A percentile compares a stretch with the other conserved stretches of the same genome.
Evolutionary conservation across 345 rosid species (phyloP).

Genomic region (Citrus unshiu): DNA sequence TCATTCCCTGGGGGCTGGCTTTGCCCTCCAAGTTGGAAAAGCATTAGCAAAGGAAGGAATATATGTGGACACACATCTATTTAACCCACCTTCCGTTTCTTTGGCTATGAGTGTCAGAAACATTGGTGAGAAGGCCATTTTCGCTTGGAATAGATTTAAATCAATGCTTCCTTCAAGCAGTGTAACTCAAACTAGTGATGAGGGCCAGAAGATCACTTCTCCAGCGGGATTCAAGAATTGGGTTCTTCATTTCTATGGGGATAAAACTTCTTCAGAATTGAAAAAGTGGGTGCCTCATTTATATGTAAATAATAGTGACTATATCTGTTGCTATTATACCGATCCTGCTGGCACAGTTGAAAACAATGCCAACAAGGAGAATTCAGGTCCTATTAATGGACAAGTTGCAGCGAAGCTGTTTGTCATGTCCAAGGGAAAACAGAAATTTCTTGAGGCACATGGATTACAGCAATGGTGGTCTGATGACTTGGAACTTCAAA

Average conservation of each 20-base stretch:
- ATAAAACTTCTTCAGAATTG: constrained; percentile 37
- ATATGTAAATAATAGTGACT: constrained; percentile 88
- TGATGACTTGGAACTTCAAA: constrained; percentile 70
- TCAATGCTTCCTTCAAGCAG: constrained; percentile 68
- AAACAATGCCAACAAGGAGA: constrained; percentile 47
- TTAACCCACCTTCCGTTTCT: constrained; percentile 91
- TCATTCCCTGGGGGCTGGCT: constrained; percentile 95
- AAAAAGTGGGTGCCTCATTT: constrained; percentile 88
- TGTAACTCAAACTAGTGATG: constrained; percentile 19
- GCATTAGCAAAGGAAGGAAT: constrained; percentile 81
- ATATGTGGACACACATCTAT: constrained; percentile 83
- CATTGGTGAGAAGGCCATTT: constrained; percentile 74
- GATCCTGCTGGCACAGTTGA: constrained; percentile 46
- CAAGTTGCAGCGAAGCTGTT: constrained; percentile 81
- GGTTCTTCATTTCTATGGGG: constrained; percentile 46
- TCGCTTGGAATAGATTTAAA: constrained; percentile 71
- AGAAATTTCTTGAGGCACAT: constrained; percentile 91
- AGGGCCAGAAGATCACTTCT: constrained; percentile 21
- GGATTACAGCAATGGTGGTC: constrained; percentile 99
- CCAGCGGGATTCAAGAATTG: constrained; percentile 54
- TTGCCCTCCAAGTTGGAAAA: constrained; percentile 95
- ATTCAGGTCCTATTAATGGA: constrained; percentile 26
- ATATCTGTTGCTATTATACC: constrained; percentile 75
- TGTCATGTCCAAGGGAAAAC: constrained; percentile 88
- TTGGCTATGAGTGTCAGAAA: constrained; percentile 88